A percentile compares a stretch with the other conserved stretches of the same genome.
These are phyloP conservation scores for Cladosporium sp. DNA, from an alignment of 2,329 filamentous ascomycete genomes.

Conservation along the genomic window DNA sequence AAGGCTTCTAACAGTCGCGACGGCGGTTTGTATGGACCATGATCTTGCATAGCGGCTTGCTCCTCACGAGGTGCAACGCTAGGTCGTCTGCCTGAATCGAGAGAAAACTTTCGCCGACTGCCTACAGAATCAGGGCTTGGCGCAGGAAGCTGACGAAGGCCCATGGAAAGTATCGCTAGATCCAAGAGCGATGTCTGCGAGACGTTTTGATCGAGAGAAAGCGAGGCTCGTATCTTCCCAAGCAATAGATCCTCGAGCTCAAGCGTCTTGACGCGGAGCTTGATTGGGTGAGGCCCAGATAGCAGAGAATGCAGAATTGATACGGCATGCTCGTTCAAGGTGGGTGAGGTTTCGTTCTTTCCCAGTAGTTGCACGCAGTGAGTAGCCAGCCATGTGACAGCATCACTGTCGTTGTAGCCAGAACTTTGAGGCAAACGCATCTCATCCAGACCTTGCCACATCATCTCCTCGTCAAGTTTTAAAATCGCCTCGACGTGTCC, in stretches of 20 bases:
- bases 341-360: background rate
- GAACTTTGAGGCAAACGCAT: background rate
- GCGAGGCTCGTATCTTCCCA: slow-evolving; percentile 6
- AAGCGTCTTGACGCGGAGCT: background rate
- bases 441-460: slow-evolving; percentile 23
- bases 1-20: slow-evolving; percentile 72
- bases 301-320: slow-evolving; percentile 14
- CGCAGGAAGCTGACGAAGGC: background rate
- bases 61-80: slow-evolving; percentile 10
- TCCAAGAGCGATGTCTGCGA: slow-evolving; percentile 1
- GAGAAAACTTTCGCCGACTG: background rate
- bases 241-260: slow-evolving; percentile 4
- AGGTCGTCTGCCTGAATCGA: slow-evolving; percentile 6
- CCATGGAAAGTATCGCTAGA: background rate
- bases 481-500: slow-evolving; percentile 70
- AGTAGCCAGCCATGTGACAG: slow-evolving; percentile 20
- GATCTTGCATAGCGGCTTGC: background rate
- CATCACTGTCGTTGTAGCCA: slow-evolving; percentile 14
- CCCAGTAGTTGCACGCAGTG: slow-evolving; percentile 20
- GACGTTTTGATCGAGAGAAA: background rate
- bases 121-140: background rate
- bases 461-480: slow-evolving; percentile 47
- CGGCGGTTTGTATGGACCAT: background rate
- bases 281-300: background rate
- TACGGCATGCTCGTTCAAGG: slow-evolving; percentile 14